phyloP scores from a whole-genome alignment of 176 grass and related monocot species.

The Stipa capillata region DNA sequence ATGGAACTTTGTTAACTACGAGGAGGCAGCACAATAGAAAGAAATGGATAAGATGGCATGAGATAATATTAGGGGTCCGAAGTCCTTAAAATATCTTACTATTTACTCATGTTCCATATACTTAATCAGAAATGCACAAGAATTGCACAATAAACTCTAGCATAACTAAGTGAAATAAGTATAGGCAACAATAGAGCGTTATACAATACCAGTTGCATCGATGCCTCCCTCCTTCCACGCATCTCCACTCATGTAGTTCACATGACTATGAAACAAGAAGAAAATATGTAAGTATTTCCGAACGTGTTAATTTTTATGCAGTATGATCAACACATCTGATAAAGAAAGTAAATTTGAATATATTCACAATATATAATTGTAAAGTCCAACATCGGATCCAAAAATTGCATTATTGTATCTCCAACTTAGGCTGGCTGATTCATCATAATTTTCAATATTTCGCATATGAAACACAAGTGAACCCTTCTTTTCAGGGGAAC shows the following conservation, averaged over 20 bases:
- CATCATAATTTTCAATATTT: background rate
- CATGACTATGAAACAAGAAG: conserved; percentile 52
- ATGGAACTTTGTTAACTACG: background rate
- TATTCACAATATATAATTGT: background rate
- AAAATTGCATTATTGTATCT: background rate
- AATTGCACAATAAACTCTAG: background rate
- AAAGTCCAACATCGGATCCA: background rate
- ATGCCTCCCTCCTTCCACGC: conserved; percentile 99
- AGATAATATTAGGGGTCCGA: background rate
- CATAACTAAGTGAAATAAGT: background rate
- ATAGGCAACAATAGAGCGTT: background rate
- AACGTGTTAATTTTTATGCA: background rate
- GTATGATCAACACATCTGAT: background rate
- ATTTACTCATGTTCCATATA: background rate
- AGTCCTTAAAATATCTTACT: background rate
- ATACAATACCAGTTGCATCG: conserved; percentile 76
- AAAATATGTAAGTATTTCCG: conserved; percentile 7
- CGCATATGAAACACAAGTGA: background rate
- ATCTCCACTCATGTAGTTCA: conserved; percentile 95
- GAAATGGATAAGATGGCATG: background rate
- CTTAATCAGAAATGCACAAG: background rate
- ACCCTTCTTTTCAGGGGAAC: background rate
- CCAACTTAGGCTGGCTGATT: background rate
- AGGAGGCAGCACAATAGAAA: background rate
- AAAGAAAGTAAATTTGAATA: background rate